Evolutionary conservation across 768 basidiomycete species (phyloP).

Genomic region (Tubosaeta sp.): DNA sequence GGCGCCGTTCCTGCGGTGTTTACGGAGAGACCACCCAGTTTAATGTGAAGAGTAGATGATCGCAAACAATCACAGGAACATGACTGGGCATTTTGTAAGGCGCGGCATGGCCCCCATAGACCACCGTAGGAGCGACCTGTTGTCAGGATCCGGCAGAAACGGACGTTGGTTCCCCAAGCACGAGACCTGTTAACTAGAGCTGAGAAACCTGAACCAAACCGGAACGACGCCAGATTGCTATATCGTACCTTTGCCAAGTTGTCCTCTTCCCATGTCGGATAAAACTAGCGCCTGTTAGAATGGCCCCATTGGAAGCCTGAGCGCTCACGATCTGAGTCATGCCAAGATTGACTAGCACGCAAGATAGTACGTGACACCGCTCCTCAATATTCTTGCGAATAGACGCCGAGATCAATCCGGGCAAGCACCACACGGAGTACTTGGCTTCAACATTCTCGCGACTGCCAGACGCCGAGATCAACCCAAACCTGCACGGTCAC

Average conservation of each 20-base stretch:
- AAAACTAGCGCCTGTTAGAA: background rate
- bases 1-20: background rate
- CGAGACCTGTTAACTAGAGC: too few relatives aligned
- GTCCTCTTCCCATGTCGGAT: background rate
- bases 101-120: background rate
- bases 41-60: background rate
- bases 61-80: background rate
- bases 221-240: too few relatives aligned
- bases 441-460: too few relatives aligned
- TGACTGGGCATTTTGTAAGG: background rate
- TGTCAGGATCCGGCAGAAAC: too few relatives aligned
- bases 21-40: background rate
- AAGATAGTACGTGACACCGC: background rate
- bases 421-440: too few relatives aligned
- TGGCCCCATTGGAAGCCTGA: too few relatives aligned
- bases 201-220: too few relatives aligned
- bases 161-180: too few relatives aligned
- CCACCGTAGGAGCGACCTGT: background rate
- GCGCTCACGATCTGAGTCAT: background rate
- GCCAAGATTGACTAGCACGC: background rate
- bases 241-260: background rate
- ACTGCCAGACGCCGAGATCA: too few relatives aligned
- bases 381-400: background rate
- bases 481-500: too few relatives aligned
- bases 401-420: background rate